Conservation (phyloP, 202 grass and related monocot species). For the Saccharum hybrid region DNA sequence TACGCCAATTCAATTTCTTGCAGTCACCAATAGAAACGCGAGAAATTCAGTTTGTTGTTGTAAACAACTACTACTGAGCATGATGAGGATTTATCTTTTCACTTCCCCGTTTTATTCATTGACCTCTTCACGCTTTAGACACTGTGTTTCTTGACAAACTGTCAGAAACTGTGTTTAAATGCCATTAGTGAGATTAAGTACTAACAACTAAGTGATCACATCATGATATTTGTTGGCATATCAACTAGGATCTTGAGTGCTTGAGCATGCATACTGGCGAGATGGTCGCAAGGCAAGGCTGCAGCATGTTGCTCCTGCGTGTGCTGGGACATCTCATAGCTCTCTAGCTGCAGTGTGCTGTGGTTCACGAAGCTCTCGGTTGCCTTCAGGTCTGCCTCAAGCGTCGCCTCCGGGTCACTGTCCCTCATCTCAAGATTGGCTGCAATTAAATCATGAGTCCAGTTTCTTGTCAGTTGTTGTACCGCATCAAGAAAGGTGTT, state of each 20-base stretch:
- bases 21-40: background rate
- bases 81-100: background rate
- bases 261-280: constrained; percentile 2
- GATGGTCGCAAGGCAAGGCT: background rate
- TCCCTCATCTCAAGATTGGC: constrained; percentile 70
- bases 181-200: background rate
- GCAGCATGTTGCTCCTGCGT: background rate
- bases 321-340: constrained; percentile 7
- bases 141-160: background rate
- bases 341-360: constrained; percentile 29
- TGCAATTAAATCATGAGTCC: constrained; percentile 33
- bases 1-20: background rate
- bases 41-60: background rate
- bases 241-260: background rate
- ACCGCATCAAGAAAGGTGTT: background rate
- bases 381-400: constrained; percentile 52
- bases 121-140: background rate
- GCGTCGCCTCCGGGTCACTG: constrained; percentile 47
- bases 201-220: background rate
- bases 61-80: background rate
- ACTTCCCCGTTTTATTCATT: background rate
- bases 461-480: constrained; percentile 29
- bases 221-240: background rate
- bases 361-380: constrained; percentile 53
- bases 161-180: background rate